phyloP scores from a whole-genome alignment of 495 filamentous ascomycete genomes.

The Trichoderma gamsii region DNA sequence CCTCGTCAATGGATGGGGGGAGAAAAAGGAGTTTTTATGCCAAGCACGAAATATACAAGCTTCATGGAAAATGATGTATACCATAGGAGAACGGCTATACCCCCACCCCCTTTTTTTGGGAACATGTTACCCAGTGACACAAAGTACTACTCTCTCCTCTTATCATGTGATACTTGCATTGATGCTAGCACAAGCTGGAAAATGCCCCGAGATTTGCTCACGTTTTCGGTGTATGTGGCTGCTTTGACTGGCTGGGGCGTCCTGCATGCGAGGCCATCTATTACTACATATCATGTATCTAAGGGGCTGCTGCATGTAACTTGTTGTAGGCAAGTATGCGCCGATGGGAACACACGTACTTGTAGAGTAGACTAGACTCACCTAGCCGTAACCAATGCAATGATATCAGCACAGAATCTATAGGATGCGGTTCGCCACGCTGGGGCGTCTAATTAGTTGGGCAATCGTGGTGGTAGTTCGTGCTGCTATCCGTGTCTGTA shows the following conservation, averaged over 20 bases:
- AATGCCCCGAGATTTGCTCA: not conserved
- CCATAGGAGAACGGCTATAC: not conserved
- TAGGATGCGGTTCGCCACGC: not conserved
- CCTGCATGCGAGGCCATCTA: not conserved
- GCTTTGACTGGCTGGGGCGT: not conserved
- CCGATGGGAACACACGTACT: not conserved
- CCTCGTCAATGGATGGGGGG: not conserved
- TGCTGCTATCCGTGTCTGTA: not conserved
- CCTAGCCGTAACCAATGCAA: not conserved
- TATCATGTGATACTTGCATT: not conserved
- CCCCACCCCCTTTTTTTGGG: no score
- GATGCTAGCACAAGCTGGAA: no score
- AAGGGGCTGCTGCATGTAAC: not conserved
- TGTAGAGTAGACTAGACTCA: not conserved
- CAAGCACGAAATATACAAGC: constrained; percentile 8
- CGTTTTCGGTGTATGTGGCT: not conserved
- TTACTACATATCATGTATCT: not conserved
- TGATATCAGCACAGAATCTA: not conserved
- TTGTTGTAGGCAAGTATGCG: not conserved
- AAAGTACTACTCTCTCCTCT: no score
- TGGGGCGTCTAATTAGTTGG: not conserved
- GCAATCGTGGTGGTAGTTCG: not conserved
- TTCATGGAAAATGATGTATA: constrained; percentile 1
- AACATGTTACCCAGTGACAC: no score
- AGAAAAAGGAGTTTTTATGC: not conserved